Conservation (phyloP, 192 early-diverging fungal genomes). For the Entomortierella parvispora region DNA sequence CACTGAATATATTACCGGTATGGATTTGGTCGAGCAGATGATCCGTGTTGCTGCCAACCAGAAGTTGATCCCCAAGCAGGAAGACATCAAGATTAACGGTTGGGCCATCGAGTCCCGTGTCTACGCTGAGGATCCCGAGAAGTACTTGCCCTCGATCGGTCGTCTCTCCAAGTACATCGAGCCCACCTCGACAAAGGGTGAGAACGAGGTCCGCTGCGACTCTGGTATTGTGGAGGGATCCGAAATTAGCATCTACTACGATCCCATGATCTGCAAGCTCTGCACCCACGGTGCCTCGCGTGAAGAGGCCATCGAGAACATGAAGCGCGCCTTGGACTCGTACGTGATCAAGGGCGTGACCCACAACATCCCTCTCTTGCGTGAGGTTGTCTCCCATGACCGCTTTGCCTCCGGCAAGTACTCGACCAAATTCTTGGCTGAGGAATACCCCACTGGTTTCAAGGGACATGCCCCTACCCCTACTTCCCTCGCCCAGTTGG, state of each 20-base stretch:
- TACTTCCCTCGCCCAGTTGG: conserved; percentile 65
- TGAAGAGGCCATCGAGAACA: conserved; percentile 76
- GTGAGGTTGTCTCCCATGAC: conserved; percentile 81
- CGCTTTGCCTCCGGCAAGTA: conserved; percentile 80
- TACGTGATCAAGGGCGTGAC: conserved; percentile 96
- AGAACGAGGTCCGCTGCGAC: conserved; percentile 86
- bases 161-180: conserved; percentile 88
- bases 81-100: conserved; percentile 81
- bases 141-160: conserved; percentile 94
- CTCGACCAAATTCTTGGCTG: conserved; percentile 87
- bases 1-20: conserved; percentile 81
- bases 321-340: conserved; percentile 87
- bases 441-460: conserved; percentile 92
- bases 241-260: conserved; percentile 97
- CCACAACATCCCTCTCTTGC: conserved; percentile 93
- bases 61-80: conserved; percentile 75
- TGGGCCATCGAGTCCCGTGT: conserved; percentile 97
- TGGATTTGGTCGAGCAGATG: conserved; percentile 97
- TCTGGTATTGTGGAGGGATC: conserved; percentile 91
- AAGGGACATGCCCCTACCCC: conserved; percentile 74
- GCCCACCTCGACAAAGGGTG: conserved; percentile 59
- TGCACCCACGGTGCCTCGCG: conserved; percentile 85
- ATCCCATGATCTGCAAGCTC: conserved; percentile 96
- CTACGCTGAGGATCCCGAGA: conserved; percentile 95
- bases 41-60: conserved; percentile 89